A percentile compares a stretch with the other conserved stretches of the same genome.
These are phyloP conservation scores for Coriolopsis trogii DNA, from an alignment of 1,284 basidiomycete species.

Conservation along the genomic window DNA sequence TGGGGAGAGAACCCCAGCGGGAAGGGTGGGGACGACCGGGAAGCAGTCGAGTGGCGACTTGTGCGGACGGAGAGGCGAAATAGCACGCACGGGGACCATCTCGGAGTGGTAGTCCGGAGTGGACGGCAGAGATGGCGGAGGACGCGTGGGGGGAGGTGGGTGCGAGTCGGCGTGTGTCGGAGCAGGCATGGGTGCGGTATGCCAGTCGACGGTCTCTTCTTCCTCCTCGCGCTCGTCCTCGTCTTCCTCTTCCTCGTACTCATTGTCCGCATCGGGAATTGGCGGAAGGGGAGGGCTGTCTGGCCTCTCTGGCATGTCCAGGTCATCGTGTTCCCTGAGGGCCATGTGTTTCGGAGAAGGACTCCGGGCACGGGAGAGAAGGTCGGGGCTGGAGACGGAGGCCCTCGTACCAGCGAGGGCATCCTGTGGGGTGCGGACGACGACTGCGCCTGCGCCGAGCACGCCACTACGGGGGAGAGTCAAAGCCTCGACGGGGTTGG, in stretches of 20 bases:
- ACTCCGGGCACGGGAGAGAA: slow-evolving; percentile 17
- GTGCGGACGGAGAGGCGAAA: slow-evolving; percentile 40
- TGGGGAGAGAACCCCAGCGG: slow-evolving; percentile 35
- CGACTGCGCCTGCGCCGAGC: slow-evolving; percentile 66
- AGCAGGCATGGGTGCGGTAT: slow-evolving; percentile 39
- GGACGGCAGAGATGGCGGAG: slow-evolving; percentile 23
- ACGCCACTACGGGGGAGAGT: slow-evolving; percentile 45
- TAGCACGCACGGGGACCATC: slow-evolving; percentile 13
- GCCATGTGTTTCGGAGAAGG: slow-evolving; percentile 22
- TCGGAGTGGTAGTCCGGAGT: slow-evolving; percentile 24
- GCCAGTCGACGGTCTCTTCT: slow-evolving; percentile 17
- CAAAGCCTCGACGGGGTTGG: slow-evolving; percentile 49
- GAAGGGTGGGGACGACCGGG: slow-evolving; percentile 41
- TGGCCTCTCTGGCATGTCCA: slow-evolving; percentile 29
- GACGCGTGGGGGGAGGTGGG: slow-evolving; percentile 36
- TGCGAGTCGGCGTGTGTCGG: too few species aligned
- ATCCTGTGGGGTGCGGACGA: slow-evolving; percentile 78
- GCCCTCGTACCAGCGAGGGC: slow-evolving; percentile 46
- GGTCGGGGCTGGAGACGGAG: slow-evolving; percentile 21
- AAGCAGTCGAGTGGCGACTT: slow-evolving; percentile 44
- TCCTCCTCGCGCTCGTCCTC: too few species aligned
- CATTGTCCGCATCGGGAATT: slow-evolving; percentile 38
- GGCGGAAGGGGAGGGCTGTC: slow-evolving; percentile 61
- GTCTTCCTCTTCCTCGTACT: slow-evolving; percentile 17
- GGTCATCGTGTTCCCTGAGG: slow-evolving; percentile 30